Percentiles rank a stretch among this genome's conserved stretches.
phyloP scores from a whole-genome alignment of 2,329 filamentous ascomycete genomes.

The Monosporascus sp. region DNA sequence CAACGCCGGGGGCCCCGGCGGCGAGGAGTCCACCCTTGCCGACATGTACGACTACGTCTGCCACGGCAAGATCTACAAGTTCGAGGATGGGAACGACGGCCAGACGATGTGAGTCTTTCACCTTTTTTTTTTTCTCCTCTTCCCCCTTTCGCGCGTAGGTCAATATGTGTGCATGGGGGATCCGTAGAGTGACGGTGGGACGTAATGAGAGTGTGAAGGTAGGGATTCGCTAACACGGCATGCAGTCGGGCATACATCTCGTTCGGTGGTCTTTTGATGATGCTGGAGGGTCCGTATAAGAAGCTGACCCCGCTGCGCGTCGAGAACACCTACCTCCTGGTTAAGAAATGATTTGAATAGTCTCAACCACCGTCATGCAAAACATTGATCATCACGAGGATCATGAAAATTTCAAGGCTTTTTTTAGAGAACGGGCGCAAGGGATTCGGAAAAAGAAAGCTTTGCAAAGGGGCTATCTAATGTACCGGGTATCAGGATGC shows the following conservation, averaged over 20 bases:
- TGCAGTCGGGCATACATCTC: slow-evolving; percentile 86
- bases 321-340: slow-evolving; percentile 86
- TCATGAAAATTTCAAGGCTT: not conserved
- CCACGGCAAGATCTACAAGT: slow-evolving; percentile 83
- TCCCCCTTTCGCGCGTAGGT: not conserved
- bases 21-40: slow-evolving; percentile 64
- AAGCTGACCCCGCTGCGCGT: slow-evolving; percentile 89
- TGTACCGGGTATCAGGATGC: not conserved
- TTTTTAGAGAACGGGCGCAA: not conserved
- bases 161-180: not conserved
- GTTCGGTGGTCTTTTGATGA: slow-evolving; percentile 87
- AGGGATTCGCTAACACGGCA: too few species aligned
- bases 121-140: not conserved
- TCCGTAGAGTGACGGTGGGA: not conserved
- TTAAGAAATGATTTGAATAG: slow-evolving; percentile 70
- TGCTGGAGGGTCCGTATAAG: slow-evolving; percentile 89
- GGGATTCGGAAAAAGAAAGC: not conserved
- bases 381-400: not conserved
- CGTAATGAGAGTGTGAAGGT: slow-evolving; percentile 1
- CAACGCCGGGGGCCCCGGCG: slow-evolving; percentile 52
- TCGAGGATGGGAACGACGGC: slow-evolving; percentile 72
- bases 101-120: slow-evolving; percentile 70
- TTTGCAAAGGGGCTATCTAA: not conserved
- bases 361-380: not conserved
- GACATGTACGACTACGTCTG: slow-evolving; percentile 86